Percentiles rank a stretch among this genome's conserved stretches.
phyloP scores from a whole-genome alignment of 2,329 filamentous ascomycete genomes.

The Amauroascus niger region DNA sequence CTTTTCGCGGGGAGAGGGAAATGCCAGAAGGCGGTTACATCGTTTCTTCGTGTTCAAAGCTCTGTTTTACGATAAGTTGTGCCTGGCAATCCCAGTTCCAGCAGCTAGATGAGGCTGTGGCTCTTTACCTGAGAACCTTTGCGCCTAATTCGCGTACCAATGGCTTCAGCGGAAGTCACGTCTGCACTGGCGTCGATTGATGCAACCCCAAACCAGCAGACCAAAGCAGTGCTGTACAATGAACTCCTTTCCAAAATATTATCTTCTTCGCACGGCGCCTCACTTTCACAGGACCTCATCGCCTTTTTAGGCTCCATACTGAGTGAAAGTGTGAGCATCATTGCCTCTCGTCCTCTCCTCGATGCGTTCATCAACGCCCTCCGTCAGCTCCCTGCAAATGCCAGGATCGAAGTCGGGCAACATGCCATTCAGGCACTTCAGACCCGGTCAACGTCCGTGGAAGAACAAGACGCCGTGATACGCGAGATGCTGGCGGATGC shows the following conservation, averaged over 20 bases:
- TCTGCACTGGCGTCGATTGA: conserved; percentile 44
- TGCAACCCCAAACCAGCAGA: conserved; percentile 37
- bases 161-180: conserved; percentile 44
- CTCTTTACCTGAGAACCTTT: not conserved
- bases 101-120: not conserved
- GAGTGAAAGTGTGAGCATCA: conserved; percentile 60
- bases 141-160: conserved; percentile 20
- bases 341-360: conserved; percentile 63
- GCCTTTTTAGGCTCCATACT: conserved; percentile 62
- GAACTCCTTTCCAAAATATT: conserved; percentile 50
- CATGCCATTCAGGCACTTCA: conserved; percentile 60
- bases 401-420: conserved; percentile 65
- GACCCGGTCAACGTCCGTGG: conserved; percentile 61
- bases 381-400: conserved; percentile 44
- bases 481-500: conserved; percentile 74
- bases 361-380: conserved; percentile 57
- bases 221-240: conserved; percentile 49
- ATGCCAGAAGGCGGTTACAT: not conserved
- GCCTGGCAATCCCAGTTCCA: no score
- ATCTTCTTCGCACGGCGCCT: conserved; percentile 34
- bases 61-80: not conserved
- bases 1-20: no score
- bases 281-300: conserved; percentile 53
- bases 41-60: not conserved
- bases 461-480: conserved; percentile 70